A percentile compares a stretch with the other conserved stretches of the same genome.
Conservation (phyloP, 768 basidiomycete species). For the Amanita pseudoporphyria region DNA sequence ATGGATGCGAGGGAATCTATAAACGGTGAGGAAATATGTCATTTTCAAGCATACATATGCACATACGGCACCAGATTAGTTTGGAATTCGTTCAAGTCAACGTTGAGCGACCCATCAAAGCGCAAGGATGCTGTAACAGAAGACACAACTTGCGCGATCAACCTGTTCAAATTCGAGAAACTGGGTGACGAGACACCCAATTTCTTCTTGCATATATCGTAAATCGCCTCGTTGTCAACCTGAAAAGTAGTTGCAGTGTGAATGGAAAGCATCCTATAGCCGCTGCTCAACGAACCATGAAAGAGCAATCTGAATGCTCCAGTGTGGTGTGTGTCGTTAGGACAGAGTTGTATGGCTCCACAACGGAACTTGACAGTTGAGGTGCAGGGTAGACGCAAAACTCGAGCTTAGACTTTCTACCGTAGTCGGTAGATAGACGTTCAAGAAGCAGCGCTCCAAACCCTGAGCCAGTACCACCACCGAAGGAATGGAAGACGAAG, state of each 20-base stretch:
- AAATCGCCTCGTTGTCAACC: slow-evolving; percentile 92
- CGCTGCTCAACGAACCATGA: slow-evolving; percentile 59
- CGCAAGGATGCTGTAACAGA: slow-evolving; percentile 95
- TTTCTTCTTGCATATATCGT: slow-evolving; percentile 98
- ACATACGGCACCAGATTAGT: slow-evolving; percentile 95
- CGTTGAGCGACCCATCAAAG: slow-evolving; percentile 96
- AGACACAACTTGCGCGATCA: slow-evolving; percentile 99
- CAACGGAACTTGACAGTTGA: slow-evolving; percentile 87
- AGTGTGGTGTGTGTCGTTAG: slow-evolving; percentile 97
- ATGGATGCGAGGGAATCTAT: slow-evolving; percentile 93
- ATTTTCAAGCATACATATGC: neutral
- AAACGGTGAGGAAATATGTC: slow-evolving; percentile 8
- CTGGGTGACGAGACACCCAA: slow-evolving; percentile 78
- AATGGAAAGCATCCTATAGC: neutral
- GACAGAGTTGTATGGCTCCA: slow-evolving; percentile 97
- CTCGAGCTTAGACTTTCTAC: slow-evolving; percentile 98
- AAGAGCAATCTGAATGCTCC: slow-evolving; percentile 98
- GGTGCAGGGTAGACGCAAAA: slow-evolving; percentile 97
- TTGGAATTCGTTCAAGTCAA: slow-evolving; percentile 97
- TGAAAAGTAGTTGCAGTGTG: slow-evolving; percentile 15
- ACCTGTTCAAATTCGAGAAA: slow-evolving; percentile 88
- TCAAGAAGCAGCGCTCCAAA: slow-evolving; percentile 96
- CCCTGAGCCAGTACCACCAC: slow-evolving; percentile 97
- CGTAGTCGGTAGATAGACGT: slow-evolving; percentile 92
- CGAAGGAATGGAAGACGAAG: slow-evolving; percentile 99